Percentiles rank a stretch among this genome's conserved stretches.
Evolutionary conservation across 1,284 basidiomycete genomes (phyloP).

Genomic region (Moesziomyces parantarcticus): DNA sequence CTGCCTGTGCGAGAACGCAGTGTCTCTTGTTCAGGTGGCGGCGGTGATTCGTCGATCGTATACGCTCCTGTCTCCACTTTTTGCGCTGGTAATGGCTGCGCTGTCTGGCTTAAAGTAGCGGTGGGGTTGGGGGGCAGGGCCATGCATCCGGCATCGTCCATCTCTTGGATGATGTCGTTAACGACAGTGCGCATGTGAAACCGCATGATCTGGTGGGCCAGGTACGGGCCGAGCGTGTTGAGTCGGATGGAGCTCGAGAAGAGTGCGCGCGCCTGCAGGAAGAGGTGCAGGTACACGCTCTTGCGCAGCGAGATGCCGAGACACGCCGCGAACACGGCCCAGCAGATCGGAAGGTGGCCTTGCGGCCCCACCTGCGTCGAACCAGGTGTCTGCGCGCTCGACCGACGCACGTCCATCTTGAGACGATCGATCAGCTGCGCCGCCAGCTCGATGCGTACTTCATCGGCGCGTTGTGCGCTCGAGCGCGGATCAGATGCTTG

Average conservation of each 20-base stretch:
- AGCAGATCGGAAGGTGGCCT: constrained; percentile 89
- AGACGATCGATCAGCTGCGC: constrained; percentile 23
- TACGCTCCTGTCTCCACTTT: constrained; percentile 1
- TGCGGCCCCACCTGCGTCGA: constrained; percentile 55
- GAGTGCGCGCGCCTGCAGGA: constrained; percentile 87
- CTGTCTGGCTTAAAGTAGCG: neutral
- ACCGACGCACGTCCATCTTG: constrained; percentile 41
- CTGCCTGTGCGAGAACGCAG: constrained; percentile 2
- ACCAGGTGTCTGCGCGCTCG: constrained; percentile 10
- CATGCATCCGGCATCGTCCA: constrained; percentile 13
- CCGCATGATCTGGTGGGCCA: constrained; percentile 85
- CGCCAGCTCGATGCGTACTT: constrained; percentile 6
- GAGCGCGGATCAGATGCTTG: neutral
- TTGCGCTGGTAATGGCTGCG: neutral
- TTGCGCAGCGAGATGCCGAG: constrained; percentile 80
- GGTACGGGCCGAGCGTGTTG: constrained; percentile 92
- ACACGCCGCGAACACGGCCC: constrained; percentile 83
- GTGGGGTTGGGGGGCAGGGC: neutral
- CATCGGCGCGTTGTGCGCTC: neutral
- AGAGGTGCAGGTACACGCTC: constrained; percentile 81
- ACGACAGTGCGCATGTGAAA: constrained; percentile 72
- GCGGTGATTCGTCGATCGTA: constrained; percentile 1
- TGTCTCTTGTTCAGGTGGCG: neutral
- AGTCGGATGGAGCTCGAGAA: constrained; percentile 90
- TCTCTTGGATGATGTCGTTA: constrained; percentile 13